phyloP scores from a whole-genome alignment of 176 grass and related monocot species.

The Secale cereale region DNA sequence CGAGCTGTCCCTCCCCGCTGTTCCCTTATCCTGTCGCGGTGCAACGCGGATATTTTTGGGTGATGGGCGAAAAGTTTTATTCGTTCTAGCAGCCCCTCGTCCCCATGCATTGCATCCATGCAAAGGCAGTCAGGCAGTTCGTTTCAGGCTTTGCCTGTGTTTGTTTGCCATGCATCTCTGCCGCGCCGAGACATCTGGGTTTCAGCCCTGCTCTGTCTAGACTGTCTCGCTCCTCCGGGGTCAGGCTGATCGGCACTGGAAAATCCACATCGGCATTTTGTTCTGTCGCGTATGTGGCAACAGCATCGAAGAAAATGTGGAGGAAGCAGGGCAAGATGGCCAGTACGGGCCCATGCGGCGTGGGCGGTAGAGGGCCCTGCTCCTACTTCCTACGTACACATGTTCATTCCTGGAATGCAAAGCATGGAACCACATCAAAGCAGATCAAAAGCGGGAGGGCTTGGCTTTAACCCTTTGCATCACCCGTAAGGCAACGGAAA shows the following conservation, averaged over 20 bases:
- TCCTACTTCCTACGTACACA: too few relatives aligned
- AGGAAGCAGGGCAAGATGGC: slow-evolving; percentile 9
- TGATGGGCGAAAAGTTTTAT: not conserved
- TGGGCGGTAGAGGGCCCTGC: not conserved
- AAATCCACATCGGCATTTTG: not conserved
- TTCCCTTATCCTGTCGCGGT: not conserved
- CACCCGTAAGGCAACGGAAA: slow-evolving; percentile 19
- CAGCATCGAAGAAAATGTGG: not conserved
- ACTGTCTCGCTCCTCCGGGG: not conserved
- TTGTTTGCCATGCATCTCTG: not conserved
- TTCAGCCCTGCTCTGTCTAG: not conserved
- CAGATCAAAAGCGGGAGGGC: not conserved
- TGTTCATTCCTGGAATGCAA: slow-evolving; percentile 8
- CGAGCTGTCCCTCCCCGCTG: not conserved
- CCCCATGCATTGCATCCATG: not conserved
- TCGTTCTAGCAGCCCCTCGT: not conserved
- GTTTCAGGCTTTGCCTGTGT: not conserved
- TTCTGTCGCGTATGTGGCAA: not conserved
- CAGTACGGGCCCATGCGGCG: not conserved
- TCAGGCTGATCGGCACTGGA: not conserved
- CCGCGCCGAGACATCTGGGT: not conserved
- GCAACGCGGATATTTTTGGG: not conserved
- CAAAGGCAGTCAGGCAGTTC: not conserved
- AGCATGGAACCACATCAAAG: not conserved
- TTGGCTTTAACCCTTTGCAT: slow-evolving; percentile 5